Percentiles rank a stretch among this genome's conserved stretches.
Conservation (phyloP, 768 basidiomycete species). For the Tubosaeta sp. region DNA sequence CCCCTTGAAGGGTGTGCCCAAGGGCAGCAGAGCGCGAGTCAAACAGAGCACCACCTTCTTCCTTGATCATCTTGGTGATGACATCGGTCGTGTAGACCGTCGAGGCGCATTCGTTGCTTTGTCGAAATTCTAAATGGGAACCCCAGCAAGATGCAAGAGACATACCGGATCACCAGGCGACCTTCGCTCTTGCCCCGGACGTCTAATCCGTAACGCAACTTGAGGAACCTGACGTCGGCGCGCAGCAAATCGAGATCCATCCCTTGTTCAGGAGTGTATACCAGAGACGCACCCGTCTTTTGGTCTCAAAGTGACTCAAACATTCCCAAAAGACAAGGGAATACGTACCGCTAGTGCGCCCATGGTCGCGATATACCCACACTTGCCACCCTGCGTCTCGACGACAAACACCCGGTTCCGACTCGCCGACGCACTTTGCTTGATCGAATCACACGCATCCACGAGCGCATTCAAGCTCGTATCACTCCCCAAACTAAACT, state of each 20-base stretch:
- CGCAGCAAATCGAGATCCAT: constrained; percentile 79
- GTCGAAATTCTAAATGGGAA: neutral
- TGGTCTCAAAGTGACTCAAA: neutral
- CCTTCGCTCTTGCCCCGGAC: constrained; percentile 89
- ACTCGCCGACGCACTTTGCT: constrained; percentile 96
- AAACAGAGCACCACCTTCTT: constrained; percentile 89
- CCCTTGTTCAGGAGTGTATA: constrained; percentile 92
- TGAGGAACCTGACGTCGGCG: constrained; percentile 84
- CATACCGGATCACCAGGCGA: constrained; percentile 85
- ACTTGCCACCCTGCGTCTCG: constrained; percentile 96
- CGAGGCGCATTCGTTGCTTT: constrained; percentile 83
- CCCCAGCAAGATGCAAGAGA: neutral
- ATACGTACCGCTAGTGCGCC: constrained; percentile 87
- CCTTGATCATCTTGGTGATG: constrained; percentile 89
- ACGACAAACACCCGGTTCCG: constrained; percentile 96
- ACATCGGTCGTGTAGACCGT: constrained; percentile 87
- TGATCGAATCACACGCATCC: constrained; percentile 97
- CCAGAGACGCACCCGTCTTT: constrained; percentile 85
- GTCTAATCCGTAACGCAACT: constrained; percentile 80
- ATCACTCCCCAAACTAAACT: constrained; percentile 92
- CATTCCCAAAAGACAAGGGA: neutral
- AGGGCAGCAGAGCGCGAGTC: constrained; percentile 95
- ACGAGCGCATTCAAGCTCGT: constrained; percentile 98
- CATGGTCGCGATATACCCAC: constrained; percentile 93
- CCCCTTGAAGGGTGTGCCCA: constrained; percentile 96